These are phyloP conservation scores for Phytophthora tubulina DNA, from an alignment of 352 stramenopile genomes.

Conservation along the genomic window DNA sequence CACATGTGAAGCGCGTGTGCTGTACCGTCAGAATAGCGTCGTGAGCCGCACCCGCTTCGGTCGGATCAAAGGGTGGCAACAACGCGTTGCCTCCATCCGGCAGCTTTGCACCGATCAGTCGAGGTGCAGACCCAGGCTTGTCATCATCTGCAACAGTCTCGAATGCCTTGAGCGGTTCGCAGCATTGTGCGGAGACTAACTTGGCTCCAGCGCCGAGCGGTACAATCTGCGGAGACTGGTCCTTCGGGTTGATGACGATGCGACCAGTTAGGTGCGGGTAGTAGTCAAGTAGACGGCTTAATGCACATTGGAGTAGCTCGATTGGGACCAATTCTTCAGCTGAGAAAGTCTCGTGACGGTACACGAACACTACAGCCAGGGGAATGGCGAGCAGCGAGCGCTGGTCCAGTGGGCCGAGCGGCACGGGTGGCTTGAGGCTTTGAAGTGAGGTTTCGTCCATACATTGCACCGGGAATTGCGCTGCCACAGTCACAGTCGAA, in stretches of 20 bases:
- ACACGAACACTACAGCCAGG: constrained; percentile 33
- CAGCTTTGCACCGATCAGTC: constrained; percentile 26
- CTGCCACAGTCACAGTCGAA: constrained; percentile 1
- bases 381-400: constrained; percentile 24
- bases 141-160: constrained; percentile 13
- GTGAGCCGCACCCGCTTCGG: constrained; percentile 10
- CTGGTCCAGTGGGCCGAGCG: constrained; percentile 34
- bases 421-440: constrained; percentile 21
- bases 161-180: background rate
- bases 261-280: constrained; percentile 9
- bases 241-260: constrained; percentile 12
- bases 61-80: constrained; percentile 35
- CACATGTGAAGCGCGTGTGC: constrained; percentile 34
- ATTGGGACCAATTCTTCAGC: constrained; percentile 21
- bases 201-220: background rate
- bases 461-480: constrained; percentile 11
- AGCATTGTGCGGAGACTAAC: background rate
- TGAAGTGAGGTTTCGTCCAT: background rate
- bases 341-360: constrained; percentile 8
- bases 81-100: constrained; percentile 29
- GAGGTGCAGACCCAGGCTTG: constrained; percentile 29
- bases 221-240: background rate
- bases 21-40: constrained; percentile 39
- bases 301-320: constrained; percentile 1
- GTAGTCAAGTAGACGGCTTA: background rate